phyloP scores from a whole-genome alignment of 202 grass and related monocot species.

The Zizania palustris region DNA sequence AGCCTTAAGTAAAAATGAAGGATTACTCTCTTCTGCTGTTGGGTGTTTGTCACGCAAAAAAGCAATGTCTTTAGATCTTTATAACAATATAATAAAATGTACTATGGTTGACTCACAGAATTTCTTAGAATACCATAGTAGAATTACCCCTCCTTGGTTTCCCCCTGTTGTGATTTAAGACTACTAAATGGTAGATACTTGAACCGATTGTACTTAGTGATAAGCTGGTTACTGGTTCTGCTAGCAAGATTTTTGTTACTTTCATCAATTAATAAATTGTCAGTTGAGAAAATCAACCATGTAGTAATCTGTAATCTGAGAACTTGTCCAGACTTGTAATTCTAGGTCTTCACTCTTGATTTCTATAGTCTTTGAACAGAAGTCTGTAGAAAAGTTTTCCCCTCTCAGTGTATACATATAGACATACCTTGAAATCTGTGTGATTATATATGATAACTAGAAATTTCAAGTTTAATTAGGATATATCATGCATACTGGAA shows the following conservation, averaged over 20 bases:
- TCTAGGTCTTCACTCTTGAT: not conserved
- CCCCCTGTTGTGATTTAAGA: not conserved
- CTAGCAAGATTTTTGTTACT: not conserved
- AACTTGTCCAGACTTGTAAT: not conserved
- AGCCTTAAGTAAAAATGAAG: constrained; percentile 26
- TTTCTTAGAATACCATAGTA: constrained; percentile 2
- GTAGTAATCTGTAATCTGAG: not conserved
- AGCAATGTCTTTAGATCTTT: not conserved
- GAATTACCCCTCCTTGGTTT: not conserved
- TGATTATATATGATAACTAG: no score
- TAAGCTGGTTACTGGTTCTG: not conserved
- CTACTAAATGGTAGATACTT: not conserved
- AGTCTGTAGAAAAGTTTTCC: not conserved
- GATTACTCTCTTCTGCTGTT: constrained; percentile 29
- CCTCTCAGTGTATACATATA: not conserved
- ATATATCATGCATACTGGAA: not conserved
- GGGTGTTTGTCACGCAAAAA: not conserved
- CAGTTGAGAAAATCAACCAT: not conserved
- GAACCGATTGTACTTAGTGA: not conserved
- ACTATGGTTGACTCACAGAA: not conserved
- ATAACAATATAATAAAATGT: not conserved
- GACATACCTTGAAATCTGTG: not conserved
- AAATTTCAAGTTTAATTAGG: not conserved
- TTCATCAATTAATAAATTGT: not conserved
- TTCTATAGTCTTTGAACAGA: not conserved